Conservation (phyloP, 345 rosid species). For the Euclidium syriacum region DNA sequence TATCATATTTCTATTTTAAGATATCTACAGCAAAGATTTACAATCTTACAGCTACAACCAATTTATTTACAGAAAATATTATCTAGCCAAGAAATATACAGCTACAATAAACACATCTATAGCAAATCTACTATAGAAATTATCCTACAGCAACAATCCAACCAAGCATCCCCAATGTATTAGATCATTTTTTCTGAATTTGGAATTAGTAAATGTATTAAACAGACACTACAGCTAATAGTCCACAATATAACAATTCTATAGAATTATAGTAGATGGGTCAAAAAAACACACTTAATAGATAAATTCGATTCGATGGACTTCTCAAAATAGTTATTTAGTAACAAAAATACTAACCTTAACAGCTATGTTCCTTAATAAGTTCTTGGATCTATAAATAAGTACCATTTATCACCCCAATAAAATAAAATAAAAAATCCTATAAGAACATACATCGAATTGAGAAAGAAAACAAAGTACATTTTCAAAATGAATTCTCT, state of each 20-base stretch:
- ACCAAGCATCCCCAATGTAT: too few relatives aligned
- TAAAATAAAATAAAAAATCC: background rate
- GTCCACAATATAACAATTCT: background rate
- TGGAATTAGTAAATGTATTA: background rate
- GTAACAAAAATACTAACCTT: background rate
- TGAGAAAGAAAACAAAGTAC: background rate
- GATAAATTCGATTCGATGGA: conserved; percentile 1
- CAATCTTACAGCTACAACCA: too few relatives aligned
- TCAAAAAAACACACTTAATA: background rate
- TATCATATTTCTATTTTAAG: too few relatives aligned
- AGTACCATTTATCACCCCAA: background rate
- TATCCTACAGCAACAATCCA: too few relatives aligned
- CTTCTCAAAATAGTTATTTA: conserved; percentile 1
- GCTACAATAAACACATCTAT: too few relatives aligned
- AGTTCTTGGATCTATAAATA: background rate
- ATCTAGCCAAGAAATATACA: too few relatives aligned
- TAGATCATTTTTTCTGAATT: background rate
- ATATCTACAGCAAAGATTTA: too few relatives aligned
- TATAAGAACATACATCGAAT: background rate
- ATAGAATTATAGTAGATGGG: background rate
- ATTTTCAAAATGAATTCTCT: background rate
- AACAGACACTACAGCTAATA: background rate
- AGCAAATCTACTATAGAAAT: too few relatives aligned
- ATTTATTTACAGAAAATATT: too few relatives aligned
- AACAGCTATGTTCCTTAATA: background rate